Evolutionary conservation across 177 flowering plant genomes (phyloP), one percentile per base, ranked within the genome.

Genomic region (Telopea speciosissima): DNA sequence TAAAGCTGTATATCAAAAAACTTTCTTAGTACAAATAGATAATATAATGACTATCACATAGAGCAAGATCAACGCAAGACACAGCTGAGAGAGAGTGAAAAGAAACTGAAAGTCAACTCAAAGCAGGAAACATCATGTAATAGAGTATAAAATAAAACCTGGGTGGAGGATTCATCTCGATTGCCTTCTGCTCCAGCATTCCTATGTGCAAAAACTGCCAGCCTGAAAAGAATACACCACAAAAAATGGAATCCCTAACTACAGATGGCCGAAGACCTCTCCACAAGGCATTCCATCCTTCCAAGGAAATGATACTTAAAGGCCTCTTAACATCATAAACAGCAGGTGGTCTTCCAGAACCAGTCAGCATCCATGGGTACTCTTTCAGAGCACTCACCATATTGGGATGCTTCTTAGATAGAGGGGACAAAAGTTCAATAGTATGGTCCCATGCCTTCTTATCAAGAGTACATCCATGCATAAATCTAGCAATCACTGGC

Each of bases 291-390:
- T 75, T 52, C 89, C 87, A 89, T 71, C 99, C 99, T 79, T 95
- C 99, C 81, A 95, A 82, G 31, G 88, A 83, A 62, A 89, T 63
- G 31, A 95, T 72, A 25, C 86, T 85, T 31, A 64, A 67, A 63
- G 82, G 85, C 65, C 79, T 85, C 74, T 75, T 83, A 63, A 95
- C 92, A 75, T 83, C 79, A 73, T 68, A 78, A 24, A 86, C 88
- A 67, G 87, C 62, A 62, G 98, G 99, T 26, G 90, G 88, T 69
- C 72, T 87, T 68, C 98, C 97, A 54, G 99, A 87, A 10, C 98
- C 99, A 68, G 97, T 88, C 85, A 95, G 86, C 91, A 86, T 88
- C 99, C 99, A 95, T 49, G 97, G 98, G 65, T 86, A 90, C 68
- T 84, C 87, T 83, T 83, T 83, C 59, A 95, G 78, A 40, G 95